Percentiles rank a stretch among this genome's conserved stretches.
Evolutionary conservation across 1,284 basidiomycete genomes (phyloP).

Genomic region (Fistulina hepatica): DNA sequence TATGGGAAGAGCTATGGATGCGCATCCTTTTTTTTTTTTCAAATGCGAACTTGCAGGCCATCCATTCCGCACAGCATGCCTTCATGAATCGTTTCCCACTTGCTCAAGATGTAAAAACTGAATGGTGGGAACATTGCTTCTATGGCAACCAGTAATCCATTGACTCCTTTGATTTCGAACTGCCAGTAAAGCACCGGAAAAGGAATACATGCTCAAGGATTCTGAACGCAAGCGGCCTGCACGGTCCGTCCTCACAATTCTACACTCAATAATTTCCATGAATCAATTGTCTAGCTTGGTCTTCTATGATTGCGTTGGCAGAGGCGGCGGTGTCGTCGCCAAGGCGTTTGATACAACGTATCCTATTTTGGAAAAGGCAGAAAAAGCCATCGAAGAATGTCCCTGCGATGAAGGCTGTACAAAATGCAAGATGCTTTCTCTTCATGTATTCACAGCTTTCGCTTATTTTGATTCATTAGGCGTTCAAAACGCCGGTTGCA

Average conservation of each 20-base stretch:
- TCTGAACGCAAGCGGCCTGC: conserved; percentile 68
- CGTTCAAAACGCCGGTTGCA: conserved; percentile 50
- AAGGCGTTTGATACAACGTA: conserved; percentile 80
- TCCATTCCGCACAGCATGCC: conserved; percentile 81
- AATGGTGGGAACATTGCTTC: too few species aligned
- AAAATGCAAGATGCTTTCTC: conserved; percentile 46
- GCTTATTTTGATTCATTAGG: conserved; percentile 29
- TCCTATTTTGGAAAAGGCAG: conserved; percentile 54
- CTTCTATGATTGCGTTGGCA: conserved; percentile 71
- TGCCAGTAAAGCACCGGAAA: conserved; percentile 68
- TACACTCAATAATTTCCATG: neutral
- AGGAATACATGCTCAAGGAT: conserved; percentile 57
- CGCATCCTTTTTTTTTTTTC: too few species aligned
- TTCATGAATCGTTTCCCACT: conserved; percentile 72
- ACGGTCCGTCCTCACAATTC: conserved; percentile 30
- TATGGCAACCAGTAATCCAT: too few species aligned
- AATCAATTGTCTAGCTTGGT: conserved; percentile 46
- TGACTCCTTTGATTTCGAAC: too few species aligned
- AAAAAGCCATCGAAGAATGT: conserved; percentile 56
- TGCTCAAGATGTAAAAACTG: conserved; percentile 66
- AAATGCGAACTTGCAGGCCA: conserved; percentile 36
- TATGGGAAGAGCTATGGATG: too few species aligned
- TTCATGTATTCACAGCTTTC: neutral
- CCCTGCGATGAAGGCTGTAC: conserved; percentile 64
- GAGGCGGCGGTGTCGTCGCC: conserved; percentile 60